These are phyloP conservation scores for Clonostachys byssicola DNA, from an alignment of 2,329 filamentous ascomycete genomes.

Conservation along the genomic window DNA sequence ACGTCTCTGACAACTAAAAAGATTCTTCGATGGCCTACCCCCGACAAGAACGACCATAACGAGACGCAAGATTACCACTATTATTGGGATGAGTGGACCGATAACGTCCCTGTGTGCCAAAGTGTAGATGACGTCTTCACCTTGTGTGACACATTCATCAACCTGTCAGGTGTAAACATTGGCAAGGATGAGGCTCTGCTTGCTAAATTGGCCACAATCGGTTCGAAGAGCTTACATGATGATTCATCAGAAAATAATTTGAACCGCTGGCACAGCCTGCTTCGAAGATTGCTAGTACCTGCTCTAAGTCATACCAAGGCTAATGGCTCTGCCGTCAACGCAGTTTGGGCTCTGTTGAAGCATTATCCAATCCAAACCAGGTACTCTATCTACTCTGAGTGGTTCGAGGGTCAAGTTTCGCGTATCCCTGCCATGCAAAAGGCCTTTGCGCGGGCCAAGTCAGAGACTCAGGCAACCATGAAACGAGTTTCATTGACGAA, in stretches of 20 bases:
- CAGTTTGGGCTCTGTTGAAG: constrained; percentile 79
- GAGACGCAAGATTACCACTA: constrained; percentile 82
- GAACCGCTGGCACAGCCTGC: constrained; percentile 78
- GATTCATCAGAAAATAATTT: constrained; percentile 69
- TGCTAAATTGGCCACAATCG: constrained; percentile 82
- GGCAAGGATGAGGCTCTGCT: constrained; percentile 77
- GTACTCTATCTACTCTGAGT: constrained; percentile 90
- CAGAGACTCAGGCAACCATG: constrained; percentile 80
- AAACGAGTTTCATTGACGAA: constrained; percentile 90
- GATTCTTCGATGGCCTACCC: constrained; percentile 76
- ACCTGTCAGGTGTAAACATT: constrained; percentile 83
- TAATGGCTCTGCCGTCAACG: constrained; percentile 80
- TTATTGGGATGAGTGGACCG: constrained; percentile 96
- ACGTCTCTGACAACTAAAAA: constrained; percentile 57
- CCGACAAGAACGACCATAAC: constrained; percentile 71
- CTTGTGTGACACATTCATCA: constrained; percentile 78
- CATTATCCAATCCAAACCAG: constrained; percentile 72
- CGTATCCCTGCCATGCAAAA: constrained; percentile 71
- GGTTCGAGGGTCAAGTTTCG: constrained; percentile 78
- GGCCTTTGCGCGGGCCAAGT: constrained; percentile 71
- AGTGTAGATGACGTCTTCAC: constrained; percentile 86
- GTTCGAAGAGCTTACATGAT: constrained; percentile 65
- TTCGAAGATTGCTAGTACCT: constrained; percentile 80
- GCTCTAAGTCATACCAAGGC: constrained; percentile 80
- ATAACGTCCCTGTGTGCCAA: constrained; percentile 89